phyloP scores from a whole-genome alignment of 345 rosid species.

The Barbarea vulgaris region DNA sequence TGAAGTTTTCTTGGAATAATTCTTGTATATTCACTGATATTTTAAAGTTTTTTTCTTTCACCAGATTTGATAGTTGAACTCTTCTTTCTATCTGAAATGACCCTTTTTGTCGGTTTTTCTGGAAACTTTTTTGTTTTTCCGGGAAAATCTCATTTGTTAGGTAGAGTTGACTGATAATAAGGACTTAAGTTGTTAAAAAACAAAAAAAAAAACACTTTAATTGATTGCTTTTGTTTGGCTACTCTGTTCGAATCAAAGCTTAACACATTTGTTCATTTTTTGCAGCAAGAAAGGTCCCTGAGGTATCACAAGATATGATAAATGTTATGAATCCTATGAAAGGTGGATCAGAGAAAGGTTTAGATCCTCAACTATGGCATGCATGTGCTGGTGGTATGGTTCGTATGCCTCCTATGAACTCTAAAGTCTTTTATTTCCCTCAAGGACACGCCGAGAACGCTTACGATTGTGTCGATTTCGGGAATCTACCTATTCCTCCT shows the following conservation, averaged over 20 bases:
- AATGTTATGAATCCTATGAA: conserved; percentile 53
- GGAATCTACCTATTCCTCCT: conserved; percentile 50
- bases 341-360: conserved; percentile 54
- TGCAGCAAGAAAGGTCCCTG: background rate
- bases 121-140: conserved; percentile 4
- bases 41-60: background rate
- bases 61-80: conserved; percentile 19
- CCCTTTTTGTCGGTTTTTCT: conserved; percentile 27
- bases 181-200: background rate
- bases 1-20: conserved; percentile 6
- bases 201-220: background rate
- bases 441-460: conserved; percentile 98
- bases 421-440: conserved; percentile 84
- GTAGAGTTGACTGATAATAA: conserved; percentile 36
- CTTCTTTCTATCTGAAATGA: conserved; percentile 25
- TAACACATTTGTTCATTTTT: background rate
- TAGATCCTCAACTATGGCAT: conserved; percentile 97
- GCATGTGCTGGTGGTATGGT: conserved; percentile 99
- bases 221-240: background rate
- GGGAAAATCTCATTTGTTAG: conserved; percentile 29
- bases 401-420: conserved; percentile 77
- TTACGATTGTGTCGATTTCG: conserved; percentile 58
- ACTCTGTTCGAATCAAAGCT: conserved; percentile 19
- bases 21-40: background rate
- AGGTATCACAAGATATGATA: conserved; percentile 36